Evolutionary conservation across 2,329 filamentous ascomycete genomes (phyloP).

Genomic region (Verruconis gallopava): DNA sequence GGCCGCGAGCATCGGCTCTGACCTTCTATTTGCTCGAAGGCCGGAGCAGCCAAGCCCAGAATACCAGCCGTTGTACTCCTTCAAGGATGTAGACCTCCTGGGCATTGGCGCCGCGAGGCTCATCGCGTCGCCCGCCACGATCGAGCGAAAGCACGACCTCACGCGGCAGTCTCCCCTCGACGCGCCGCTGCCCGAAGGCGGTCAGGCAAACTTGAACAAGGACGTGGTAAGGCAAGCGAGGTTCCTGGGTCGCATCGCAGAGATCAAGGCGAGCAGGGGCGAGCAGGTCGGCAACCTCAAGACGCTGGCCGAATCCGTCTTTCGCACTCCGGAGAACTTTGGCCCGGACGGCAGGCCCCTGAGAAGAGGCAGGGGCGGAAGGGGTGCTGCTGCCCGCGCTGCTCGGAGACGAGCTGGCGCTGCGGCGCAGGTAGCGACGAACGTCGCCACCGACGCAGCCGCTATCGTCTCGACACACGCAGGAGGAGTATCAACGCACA

Average conservation of each 20-base stretch:
- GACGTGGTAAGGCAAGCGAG: background rate
- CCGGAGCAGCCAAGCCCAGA: constrained; percentile 16
- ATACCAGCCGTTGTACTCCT: constrained; percentile 31
- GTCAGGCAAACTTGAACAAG: background rate
- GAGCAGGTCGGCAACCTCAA: background rate
- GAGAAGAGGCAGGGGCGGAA: background rate
- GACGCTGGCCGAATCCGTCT: background rate
- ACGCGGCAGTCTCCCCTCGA: no score
- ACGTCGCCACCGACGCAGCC: no score
- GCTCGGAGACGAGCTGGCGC: no score
- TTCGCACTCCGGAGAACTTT: background rate
- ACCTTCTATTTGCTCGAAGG: constrained; percentile 51
- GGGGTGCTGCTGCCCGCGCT: no score
- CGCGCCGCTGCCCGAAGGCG: background rate
- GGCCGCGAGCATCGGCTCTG: constrained; percentile 73
- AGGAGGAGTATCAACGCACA: no score
- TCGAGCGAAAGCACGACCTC: constrained; percentile 5
- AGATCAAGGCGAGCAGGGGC: background rate
- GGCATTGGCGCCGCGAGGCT: constrained; percentile 59
- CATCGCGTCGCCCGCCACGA: constrained; percentile 32
- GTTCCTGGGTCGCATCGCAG: background rate
- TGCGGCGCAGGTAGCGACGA: no score
- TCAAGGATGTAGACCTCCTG: constrained; percentile 54
- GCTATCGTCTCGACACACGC: no score
- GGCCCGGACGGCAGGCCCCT: background rate